Conservation (phyloP, 2,329 filamentous ascomycete genomes). For the Colletotrichum sp. region DNA sequence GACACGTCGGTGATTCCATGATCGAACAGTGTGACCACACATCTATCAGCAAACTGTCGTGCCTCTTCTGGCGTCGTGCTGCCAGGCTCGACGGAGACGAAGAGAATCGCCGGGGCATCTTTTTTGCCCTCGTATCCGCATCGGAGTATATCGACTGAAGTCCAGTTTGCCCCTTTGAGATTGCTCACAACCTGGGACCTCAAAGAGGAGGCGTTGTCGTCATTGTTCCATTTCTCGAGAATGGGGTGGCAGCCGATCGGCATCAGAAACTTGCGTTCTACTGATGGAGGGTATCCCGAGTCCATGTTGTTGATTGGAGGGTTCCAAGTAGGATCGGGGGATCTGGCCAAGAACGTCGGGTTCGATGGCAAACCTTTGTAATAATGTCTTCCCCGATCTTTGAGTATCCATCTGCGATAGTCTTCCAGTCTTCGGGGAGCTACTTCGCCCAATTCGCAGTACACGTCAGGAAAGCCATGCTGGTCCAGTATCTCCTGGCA, state of each 20-base stretch:
- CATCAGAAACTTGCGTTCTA: background rate
- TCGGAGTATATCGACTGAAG: background rate
- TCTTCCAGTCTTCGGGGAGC: too few species aligned
- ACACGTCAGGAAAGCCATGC: too few species aligned
- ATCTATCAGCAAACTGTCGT: background rate
- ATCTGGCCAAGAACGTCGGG: background rate
- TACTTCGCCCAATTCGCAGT: too few species aligned
- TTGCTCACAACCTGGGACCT: background rate
- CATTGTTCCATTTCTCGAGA: background rate
- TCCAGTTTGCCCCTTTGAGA: background rate
- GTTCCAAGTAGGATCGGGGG: background rate
- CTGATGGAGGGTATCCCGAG: background rate
- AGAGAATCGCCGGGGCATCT: background rate
- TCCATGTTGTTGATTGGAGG: background rate
- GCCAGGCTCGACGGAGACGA: background rate
- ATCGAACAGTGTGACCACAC: accelerated
- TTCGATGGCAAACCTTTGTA: background rate
- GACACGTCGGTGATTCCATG: background rate
- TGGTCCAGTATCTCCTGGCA: too few species aligned
- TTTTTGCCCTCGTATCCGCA: background rate
- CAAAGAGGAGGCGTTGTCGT: background rate
- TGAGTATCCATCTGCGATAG: too few species aligned
- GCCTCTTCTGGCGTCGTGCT: background rate
- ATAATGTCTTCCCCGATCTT: too few species aligned
- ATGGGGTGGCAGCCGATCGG: background rate